Percentiles rank a stretch among this genome's conserved stretches.
These are phyloP conservation scores for Graphiopsis chlorocephala DNA, from an alignment of 2,329 filamentous ascomycete species.

Conservation along the genomic window DNA sequence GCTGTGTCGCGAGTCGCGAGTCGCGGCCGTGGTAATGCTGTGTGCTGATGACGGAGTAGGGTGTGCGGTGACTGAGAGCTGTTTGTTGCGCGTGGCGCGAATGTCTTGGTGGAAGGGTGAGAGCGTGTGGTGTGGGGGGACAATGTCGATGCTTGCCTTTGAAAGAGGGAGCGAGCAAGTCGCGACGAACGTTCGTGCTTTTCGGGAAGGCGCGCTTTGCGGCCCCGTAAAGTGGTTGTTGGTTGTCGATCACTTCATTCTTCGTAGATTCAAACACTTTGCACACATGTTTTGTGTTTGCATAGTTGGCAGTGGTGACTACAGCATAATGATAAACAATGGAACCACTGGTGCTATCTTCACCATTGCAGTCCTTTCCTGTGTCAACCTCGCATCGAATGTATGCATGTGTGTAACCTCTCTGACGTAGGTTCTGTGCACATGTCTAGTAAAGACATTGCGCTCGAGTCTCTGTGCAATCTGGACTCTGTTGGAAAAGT, in stretches of 20 bases:
- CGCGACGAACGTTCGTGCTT: slow-evolving; percentile 4
- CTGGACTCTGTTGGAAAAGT: too few relatives aligned
- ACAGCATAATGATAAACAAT: not conserved
- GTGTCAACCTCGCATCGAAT: too few relatives aligned
- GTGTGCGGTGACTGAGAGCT: not conserved
- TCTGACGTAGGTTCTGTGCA: too few relatives aligned
- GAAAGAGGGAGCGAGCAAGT: not conserved
- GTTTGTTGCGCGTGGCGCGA: slow-evolving; percentile 5
- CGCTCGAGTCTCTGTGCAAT: too few relatives aligned
- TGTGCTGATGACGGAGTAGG: slow-evolving; percentile 1
- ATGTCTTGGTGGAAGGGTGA: not conserved
- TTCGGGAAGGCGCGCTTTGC: not conserved
- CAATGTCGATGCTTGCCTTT: not conserved
- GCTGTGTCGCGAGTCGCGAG: not conserved
- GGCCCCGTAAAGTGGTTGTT: slow-evolving; percentile 2
- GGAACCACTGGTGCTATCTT: too few relatives aligned
- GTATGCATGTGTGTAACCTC: too few relatives aligned
- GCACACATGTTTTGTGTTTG: not conserved
- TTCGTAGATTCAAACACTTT: not conserved
- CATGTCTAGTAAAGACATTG: too few relatives aligned
- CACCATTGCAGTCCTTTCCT: not conserved
- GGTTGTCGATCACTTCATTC: not conserved
- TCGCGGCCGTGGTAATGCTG: not conserved
- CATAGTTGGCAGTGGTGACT: not conserved
- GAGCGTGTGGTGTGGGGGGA: not conserved